Evolutionary conservation across 2,329 filamentous ascomycete genomes (phyloP).

Genomic region (Amesomyces nigricolor): DNA sequence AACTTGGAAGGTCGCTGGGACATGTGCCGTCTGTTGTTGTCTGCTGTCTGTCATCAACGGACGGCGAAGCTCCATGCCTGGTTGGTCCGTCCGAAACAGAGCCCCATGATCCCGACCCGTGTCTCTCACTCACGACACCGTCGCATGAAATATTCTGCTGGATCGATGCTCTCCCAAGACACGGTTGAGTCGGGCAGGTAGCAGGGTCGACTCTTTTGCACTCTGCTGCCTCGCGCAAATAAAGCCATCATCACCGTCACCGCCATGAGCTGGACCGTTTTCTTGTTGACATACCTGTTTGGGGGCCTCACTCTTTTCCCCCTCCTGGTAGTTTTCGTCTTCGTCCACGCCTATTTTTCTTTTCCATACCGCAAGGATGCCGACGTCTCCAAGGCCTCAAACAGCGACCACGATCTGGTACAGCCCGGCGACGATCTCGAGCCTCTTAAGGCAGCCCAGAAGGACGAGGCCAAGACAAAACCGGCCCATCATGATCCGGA

Average conservation of each 20-base stretch:
- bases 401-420: slow-evolving; percentile 39
- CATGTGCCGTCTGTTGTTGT: neutral
- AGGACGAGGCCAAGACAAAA: slow-evolving; percentile 54
- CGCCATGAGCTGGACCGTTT: slow-evolving; percentile 48
- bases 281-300: slow-evolving; percentile 72
- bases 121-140: neutral
- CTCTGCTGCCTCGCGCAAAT: slow-evolving; percentile 11
- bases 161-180: slow-evolving; percentile 22
- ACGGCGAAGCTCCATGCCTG: neutral
- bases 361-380: slow-evolving; percentile 51
- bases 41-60: slow-evolving; percentile 11
- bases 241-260: neutral
- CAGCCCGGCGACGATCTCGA: slow-evolving; percentile 60
- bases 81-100: slow-evolving; percentile 15
- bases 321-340: slow-evolving; percentile 54
- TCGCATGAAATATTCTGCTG: slow-evolving; percentile 4
- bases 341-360: slow-evolving; percentile 64
- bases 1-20: neutral
- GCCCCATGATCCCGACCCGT: neutral
- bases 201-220: slow-evolving; percentile 14
- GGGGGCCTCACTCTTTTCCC: slow-evolving; percentile 87
- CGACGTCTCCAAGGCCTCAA: slow-evolving; percentile 24
- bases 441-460: slow-evolving; percentile 56
- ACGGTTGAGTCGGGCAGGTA: slow-evolving; percentile 22
- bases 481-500: slow-evolving; percentile 58